Evolutionary conservation across 176 grass and related monocot species (phyloP).

Genomic region (Thinopyrum elongatum): DNA sequence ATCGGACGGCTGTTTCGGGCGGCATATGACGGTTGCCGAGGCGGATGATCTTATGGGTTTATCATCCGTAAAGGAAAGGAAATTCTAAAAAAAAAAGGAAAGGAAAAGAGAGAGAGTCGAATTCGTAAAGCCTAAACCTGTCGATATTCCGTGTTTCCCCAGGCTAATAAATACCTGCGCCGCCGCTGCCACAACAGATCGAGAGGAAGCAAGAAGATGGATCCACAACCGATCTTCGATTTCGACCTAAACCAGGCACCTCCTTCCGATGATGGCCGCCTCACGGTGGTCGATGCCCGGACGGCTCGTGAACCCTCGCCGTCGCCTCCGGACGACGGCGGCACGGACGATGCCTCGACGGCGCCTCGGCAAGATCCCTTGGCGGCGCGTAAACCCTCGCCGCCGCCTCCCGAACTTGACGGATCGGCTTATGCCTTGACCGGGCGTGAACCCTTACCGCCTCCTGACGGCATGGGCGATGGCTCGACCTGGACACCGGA

Average conservation of each 20-base stretch:
- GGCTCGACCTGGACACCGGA: background rate
- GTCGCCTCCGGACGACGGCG: background rate
- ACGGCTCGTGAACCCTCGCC: background rate
- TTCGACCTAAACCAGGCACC: slow-evolving; percentile 31
- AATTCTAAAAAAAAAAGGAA: too few species aligned
- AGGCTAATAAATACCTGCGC: background rate
- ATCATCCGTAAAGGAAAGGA: too few species aligned
- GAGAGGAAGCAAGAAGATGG: slow-evolving; percentile 9
- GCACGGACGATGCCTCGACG: background rate
- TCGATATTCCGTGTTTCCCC: background rate
- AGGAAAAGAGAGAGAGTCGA: background rate
- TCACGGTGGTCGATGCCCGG: background rate
- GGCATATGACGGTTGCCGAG: too few species aligned
- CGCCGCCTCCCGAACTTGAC: background rate
- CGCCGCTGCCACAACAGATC: background rate
- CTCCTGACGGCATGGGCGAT: background rate
- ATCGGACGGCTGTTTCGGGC: too few species aligned
- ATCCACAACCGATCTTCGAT: slow-evolving; percentile 6
- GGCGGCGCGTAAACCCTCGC: background rate
- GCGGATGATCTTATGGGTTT: too few species aligned
- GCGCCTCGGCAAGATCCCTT: background rate
- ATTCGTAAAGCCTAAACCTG: background rate
- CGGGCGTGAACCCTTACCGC: background rate
- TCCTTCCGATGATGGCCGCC: background rate
- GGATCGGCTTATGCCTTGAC: background rate